These are phyloP conservation scores for Russula griseocarnosa DNA, from an alignment of 768 basidiomycete genomes.

Conservation along the genomic window DNA sequence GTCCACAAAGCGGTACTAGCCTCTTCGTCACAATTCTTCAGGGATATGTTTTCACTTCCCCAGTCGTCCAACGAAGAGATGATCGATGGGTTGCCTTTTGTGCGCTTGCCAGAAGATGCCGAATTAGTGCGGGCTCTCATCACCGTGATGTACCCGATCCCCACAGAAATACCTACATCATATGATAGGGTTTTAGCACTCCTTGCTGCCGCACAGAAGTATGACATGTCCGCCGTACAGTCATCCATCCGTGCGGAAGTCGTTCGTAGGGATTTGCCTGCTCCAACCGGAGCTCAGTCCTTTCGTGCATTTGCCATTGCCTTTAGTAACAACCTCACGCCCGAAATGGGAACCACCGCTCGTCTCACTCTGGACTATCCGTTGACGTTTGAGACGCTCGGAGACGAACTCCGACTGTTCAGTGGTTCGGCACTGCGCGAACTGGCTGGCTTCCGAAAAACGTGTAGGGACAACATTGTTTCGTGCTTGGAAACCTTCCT, in stretches of 20 bases:
- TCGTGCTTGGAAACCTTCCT: conserved; percentile 8
- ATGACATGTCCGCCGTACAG: conserved; percentile 27
- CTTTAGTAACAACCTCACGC: conserved; percentile 1
- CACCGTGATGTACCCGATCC: conserved; percentile 15
- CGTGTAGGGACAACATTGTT: not conserved
- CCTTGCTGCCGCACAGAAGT: conserved; percentile 30
- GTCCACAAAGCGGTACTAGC: conserved; percentile 35
- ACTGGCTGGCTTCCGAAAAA: conserved; percentile 7
- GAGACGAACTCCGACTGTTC: not conserved
- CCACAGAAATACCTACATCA: conserved; percentile 5
- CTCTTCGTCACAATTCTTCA: conserved; percentile 34
- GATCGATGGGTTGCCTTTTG: conserved; percentile 21
- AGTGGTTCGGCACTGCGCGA: not conserved
- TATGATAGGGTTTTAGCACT: conserved; percentile 6
- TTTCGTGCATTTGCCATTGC: conserved; percentile 26
- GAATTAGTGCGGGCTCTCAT: conserved; percentile 17
- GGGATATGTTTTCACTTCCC: conserved; percentile 33
- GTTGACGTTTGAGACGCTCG: conserved; percentile 13
- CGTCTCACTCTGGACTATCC: conserved; percentile 9
- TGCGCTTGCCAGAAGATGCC: conserved; percentile 19
- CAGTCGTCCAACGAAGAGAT: conserved; percentile 7
- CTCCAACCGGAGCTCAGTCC: not conserved
- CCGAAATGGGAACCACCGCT: not conserved
- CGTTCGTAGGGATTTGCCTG: not conserved
- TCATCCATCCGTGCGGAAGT: conserved; percentile 2